Evolutionary conservation across 2,329 filamentous ascomycete genomes (phyloP).

Genomic region (Trichoderma asperellum): DNA sequence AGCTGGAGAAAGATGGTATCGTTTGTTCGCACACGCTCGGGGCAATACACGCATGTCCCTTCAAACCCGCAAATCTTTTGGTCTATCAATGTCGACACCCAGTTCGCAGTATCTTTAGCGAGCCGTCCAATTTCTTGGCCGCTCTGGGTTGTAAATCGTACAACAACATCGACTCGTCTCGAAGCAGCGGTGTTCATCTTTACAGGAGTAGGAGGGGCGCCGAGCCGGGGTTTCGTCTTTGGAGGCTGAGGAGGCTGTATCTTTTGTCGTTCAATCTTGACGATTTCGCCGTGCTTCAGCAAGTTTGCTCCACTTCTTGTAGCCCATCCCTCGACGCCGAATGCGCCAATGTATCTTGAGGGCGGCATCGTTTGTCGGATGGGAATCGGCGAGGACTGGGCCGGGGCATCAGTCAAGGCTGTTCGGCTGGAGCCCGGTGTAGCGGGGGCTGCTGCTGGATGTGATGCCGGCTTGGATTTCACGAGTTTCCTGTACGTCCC

Average conservation of each 20-base stretch:
- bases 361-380: slow-evolving; percentile 41
- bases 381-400: slow-evolving; percentile 27
- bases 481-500: slow-evolving; percentile 64
- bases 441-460: slow-evolving; percentile 22
- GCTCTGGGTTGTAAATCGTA: slow-evolving; percentile 80
- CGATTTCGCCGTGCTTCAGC: slow-evolving; percentile 77
- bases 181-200: slow-evolving; percentile 56
- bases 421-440: slow-evolving; percentile 27
- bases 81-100: slow-evolving; percentile 91
- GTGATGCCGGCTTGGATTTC: slow-evolving; percentile 35
- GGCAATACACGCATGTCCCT: slow-evolving; percentile 85
- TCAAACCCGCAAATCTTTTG: slow-evolving; percentile 88
- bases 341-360: slow-evolving; percentile 81
- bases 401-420: slow-evolving; percentile 14
- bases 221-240: slow-evolving; percentile 51
- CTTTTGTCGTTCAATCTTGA: slow-evolving; percentile 85
- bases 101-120: slow-evolving; percentile 82
- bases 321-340: slow-evolving; percentile 90
- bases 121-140: slow-evolving; percentile 86
- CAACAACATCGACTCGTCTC: slow-evolving; percentile 80
- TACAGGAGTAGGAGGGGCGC: slow-evolving; percentile 39
- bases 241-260: slow-evolving; percentile 61
- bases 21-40: slow-evolving; percentile 82
- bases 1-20: slow-evolving; percentile 94
- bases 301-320: slow-evolving; percentile 79